phyloP scores from a whole-genome alignment of 306 rosid species.

The Fragaria nilgerrensis region DNA sequence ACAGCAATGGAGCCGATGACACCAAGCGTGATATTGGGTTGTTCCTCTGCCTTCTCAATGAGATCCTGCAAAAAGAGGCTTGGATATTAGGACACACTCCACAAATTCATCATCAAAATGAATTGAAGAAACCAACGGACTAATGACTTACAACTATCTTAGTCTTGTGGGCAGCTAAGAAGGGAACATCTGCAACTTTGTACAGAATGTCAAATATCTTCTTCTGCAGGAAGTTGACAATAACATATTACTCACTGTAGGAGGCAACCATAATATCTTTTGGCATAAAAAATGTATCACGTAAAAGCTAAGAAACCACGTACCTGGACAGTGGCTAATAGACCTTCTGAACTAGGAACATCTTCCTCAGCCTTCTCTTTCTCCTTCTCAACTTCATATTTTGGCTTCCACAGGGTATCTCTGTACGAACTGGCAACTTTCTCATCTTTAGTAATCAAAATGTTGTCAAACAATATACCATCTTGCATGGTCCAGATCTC shows the following conservation, averaged over 20 bases:
- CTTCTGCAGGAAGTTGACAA: slow-evolving; percentile 51
- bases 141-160: slow-evolving; percentile 52
- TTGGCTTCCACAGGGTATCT: slow-evolving; percentile 81
- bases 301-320: neutral
- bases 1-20: slow-evolving; percentile 54
- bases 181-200: slow-evolving; percentile 74
- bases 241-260: neutral
- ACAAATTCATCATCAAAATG: neutral
- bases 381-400: slow-evolving; percentile 71
- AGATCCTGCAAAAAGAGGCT: slow-evolving; percentile 50
- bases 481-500: slow-evolving; percentile 99
- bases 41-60: slow-evolving; percentile 75
- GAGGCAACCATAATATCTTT: neutral
- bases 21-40: slow-evolving; percentile 79
- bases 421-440: slow-evolving; percentile 68
- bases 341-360: slow-evolving; percentile 51
- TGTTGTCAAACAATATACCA: slow-evolving; percentile 84
- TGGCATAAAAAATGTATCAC: neutral
- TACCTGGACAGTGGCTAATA: slow-evolving; percentile 67
- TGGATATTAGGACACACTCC: slow-evolving; percentile 18
- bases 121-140: neutral
- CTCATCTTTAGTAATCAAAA: slow-evolving; percentile 72
- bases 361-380: slow-evolving; percentile 74
- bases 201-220: slow-evolving; percentile 78
- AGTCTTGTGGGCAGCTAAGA: slow-evolving; percentile 58